phyloP scores from a whole-genome alignment of 768 basidiomycete species.

The Sistotremastrum niveocremeum region DNA sequence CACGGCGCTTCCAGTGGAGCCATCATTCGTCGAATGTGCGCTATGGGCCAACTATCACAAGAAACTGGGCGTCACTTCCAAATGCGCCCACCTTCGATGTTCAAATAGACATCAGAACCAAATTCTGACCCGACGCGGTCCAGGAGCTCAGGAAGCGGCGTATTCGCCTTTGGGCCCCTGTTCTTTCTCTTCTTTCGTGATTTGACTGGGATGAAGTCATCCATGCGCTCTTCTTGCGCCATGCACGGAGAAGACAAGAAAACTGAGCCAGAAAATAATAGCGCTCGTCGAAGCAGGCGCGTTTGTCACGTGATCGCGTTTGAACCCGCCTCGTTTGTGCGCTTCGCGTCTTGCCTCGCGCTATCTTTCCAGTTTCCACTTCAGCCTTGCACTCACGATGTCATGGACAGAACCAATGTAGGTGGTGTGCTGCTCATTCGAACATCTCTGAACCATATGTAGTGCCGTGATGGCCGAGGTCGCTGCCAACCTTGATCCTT shows the following conservation, averaged over 20 bases:
- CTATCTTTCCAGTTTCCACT: not conserved
- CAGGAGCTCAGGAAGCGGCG: constrained; percentile 26
- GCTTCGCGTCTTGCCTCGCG: not conserved
- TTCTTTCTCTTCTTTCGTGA: constrained; percentile 40
- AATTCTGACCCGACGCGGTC: constrained; percentile 34
- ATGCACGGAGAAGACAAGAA: not conserved
- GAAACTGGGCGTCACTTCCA: too few relatives aligned
- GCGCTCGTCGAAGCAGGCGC: too few relatives aligned
- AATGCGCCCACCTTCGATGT: not conserved
- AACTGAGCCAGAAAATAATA: not conserved
- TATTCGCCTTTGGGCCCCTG: constrained; percentile 18
- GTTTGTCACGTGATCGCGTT: too few relatives aligned
- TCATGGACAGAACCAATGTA: constrained; percentile 7
- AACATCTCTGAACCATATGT: not conserved
- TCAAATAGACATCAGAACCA: constrained; percentile 36
- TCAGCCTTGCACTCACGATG: not conserved
- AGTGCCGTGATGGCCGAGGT: constrained; percentile 7
- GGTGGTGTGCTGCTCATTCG: not conserved
- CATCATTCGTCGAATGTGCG: too few relatives aligned
- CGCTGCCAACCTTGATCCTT: constrained; percentile 5
- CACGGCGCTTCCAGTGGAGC: too few relatives aligned
- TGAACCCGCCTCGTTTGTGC: not conserved
- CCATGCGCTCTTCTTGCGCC: constrained; percentile 14
- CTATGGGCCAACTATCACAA: too few relatives aligned
- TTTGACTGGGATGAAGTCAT: constrained; percentile 37